phyloP scores from a whole-genome alignment of 2,329 filamentous ascomycete species.

The Xylariaceae sp. region DNA sequence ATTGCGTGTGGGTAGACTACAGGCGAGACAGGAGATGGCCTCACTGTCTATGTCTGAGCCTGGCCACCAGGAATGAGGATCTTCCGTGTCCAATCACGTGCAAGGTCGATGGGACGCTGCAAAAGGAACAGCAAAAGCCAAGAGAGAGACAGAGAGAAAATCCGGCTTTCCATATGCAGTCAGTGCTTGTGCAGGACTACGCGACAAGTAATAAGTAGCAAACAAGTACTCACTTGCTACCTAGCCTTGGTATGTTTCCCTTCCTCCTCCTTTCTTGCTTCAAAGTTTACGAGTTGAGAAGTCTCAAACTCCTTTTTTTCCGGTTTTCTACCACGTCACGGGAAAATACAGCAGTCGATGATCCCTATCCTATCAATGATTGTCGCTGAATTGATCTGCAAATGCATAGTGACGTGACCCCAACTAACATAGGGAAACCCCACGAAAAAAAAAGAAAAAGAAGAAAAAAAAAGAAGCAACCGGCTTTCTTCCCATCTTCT shows the following conservation, averaged over 20 bases:
- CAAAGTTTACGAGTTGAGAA: not conserved
- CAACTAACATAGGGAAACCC: not conserved
- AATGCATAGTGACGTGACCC: not conserved
- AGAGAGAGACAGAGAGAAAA: not conserved
- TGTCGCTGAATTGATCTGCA: not conserved
- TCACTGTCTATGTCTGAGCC: constrained; percentile 2
- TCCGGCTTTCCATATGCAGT: not conserved
- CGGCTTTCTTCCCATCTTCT: too few species aligned
- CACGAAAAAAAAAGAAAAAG: too few species aligned
- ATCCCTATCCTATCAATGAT: not conserved
- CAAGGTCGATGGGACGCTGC: not conserved
- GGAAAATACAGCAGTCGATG: not conserved
- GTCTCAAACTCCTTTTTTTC: not conserved
- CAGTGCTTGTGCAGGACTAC: not conserved
- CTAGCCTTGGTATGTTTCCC: not conserved
- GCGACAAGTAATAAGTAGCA: not conserved
- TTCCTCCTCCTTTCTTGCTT: not conserved
- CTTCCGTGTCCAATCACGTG: not conserved
- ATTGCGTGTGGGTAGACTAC: too few species aligned
- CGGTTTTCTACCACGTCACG: not conserved
- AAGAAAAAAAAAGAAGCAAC: not conserved
- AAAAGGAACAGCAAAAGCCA: not conserved
- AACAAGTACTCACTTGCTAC: not conserved
- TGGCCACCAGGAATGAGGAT: not conserved
- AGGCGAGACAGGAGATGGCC: not conserved